Evolutionary conservation across 371 early-diverging fungal genomes (phyloP), one percentile per base, ranked within the genome.

Genomic region (Spraguea lophii): DNA sequence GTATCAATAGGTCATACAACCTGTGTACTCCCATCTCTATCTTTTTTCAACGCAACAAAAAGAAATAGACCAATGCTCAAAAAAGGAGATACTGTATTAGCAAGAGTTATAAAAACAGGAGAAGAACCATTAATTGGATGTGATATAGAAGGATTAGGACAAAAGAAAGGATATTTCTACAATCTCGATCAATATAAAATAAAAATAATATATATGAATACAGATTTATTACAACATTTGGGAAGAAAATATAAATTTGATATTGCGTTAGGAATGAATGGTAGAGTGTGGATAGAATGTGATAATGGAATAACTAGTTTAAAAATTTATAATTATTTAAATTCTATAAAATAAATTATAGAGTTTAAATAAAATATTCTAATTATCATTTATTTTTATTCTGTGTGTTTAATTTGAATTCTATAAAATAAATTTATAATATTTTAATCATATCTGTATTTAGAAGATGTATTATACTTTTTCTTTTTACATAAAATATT

Each of bases 1-100:
- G 26, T 66, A 26, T 59, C 61, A 41, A 26, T 65, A 25, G 52
- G 54, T 6, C 40, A 25, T 4, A 25, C 21, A 3, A 39, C 53
- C 7, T 63, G 59, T 0, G 42, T 53, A 7, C 53, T 70, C n/a
- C 61, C 66, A n/a, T 34, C 40, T 19, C 38, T 70, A 20, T 53
- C 46, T 41, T 70, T 70, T 41, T 37, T 46, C 0, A 64, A 63
- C 50, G 70, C 67, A 1, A 70, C 67, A 21, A 70, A 70, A 53
- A 60, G 66, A 50, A 66, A 66, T 41, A 61, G 51, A 48, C 59
- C 63, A 12, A 60, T 57, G 27, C 45, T 70, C 1, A 23, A 22
- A 1, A 38, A 37, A 21, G 62, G 53, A 19, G 67, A 70, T 46
- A 44, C 32, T 15, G 39, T 70, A 0, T 32, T 70, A 15, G 46